These are phyloP conservation scores for Coriolopsis trogii DNA, from an alignment of 1,284 basidiomycete species.

Conservation along the genomic window DNA sequence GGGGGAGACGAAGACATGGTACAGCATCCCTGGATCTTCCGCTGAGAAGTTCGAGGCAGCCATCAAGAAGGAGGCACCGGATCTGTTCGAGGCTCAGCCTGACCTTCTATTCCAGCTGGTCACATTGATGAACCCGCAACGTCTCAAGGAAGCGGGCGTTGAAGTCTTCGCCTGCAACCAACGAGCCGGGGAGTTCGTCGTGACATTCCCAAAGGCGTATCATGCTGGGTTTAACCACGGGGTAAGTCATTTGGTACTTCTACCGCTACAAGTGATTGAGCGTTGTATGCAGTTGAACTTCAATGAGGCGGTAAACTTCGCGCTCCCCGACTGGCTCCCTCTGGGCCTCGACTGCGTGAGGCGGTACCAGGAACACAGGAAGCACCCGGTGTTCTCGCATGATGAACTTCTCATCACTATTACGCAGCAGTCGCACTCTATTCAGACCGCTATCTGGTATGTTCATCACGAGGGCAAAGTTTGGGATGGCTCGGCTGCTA, in stretches of 20 bases:
- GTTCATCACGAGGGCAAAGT: constrained; percentile 32
- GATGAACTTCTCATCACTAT: constrained; percentile 97
- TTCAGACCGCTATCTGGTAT: constrained; percentile 91
- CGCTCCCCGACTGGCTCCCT: constrained; percentile 93
- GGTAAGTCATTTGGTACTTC: constrained; percentile 43
- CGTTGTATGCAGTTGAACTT: constrained; percentile 79
- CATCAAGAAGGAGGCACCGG: constrained; percentile 94
- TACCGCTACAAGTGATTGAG: constrained; percentile 3
- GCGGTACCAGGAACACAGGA: constrained; percentile 87
- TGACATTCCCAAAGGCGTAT: constrained; percentile 98
- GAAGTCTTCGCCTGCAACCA: constrained; percentile 95
- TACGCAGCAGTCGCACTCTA: constrained; percentile 90
- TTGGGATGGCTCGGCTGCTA: background rate
- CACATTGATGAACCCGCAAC: constrained; percentile 96
- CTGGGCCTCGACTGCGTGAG: constrained; percentile 87
- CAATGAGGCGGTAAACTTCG: constrained; percentile 99
- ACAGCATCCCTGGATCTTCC: constrained; percentile 93
- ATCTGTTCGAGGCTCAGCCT: constrained; percentile 98
- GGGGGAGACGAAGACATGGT: constrained; percentile 99
- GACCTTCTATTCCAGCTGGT: constrained; percentile 97
- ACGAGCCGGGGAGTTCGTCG: constrained; percentile 95
- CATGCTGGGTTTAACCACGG: constrained; percentile 99
- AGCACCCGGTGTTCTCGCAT: constrained; percentile 97
- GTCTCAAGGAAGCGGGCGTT: constrained; percentile 88
- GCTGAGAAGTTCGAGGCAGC: constrained; percentile 97